These are phyloP conservation scores for Panus rudis DNA, from an alignment of 768 basidiomycete genomes.

Conservation along the genomic window DNA sequence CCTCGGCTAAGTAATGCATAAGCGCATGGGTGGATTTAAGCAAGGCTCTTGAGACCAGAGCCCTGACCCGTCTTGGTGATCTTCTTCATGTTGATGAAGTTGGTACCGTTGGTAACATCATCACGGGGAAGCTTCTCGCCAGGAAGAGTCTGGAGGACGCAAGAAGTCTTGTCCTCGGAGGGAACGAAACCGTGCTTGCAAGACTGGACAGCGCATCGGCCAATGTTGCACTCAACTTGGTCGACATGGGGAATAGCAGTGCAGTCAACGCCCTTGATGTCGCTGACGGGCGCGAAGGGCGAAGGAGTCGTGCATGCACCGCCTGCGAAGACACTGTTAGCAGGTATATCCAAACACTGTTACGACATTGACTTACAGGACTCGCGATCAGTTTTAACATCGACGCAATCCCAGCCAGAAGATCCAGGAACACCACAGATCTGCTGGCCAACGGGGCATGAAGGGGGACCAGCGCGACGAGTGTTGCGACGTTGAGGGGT, in stretches of 20 bases:
- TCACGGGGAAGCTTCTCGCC: no score
- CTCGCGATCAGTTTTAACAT: slow-evolving; percentile 19
- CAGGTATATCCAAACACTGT: background rate
- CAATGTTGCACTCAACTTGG: slow-evolving; percentile 21
- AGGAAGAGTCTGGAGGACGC: no score
- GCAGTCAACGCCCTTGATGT: slow-evolving; percentile 25
- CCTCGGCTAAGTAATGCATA: no score
- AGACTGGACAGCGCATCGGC: slow-evolving; percentile 21
- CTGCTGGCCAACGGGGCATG: slow-evolving; percentile 17
- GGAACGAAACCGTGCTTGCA: slow-evolving; percentile 20
- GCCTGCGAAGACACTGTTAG: slow-evolving; percentile 16
- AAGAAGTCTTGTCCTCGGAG: slow-evolving; percentile 9
- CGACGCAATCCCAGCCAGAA: slow-evolving; percentile 25
- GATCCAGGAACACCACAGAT: slow-evolving; percentile 22
- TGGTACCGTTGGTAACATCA: no score
- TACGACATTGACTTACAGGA: slow-evolving; percentile 22
- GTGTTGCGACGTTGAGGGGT: slow-evolving; percentile 6
- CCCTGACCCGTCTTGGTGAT: no score
- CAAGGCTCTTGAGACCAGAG: no score
- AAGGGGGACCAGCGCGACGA: slow-evolving; percentile 11
- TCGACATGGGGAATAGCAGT: slow-evolving; percentile 23
- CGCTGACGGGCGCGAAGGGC: slow-evolving; percentile 11
- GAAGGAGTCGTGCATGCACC: slow-evolving; percentile 27
- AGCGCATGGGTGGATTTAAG: no score
- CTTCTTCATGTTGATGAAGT: no score